Base-by-base conservation (phyloP, 495 filamentous ascomycete species). In the Ascobolus immersus region DNA sequence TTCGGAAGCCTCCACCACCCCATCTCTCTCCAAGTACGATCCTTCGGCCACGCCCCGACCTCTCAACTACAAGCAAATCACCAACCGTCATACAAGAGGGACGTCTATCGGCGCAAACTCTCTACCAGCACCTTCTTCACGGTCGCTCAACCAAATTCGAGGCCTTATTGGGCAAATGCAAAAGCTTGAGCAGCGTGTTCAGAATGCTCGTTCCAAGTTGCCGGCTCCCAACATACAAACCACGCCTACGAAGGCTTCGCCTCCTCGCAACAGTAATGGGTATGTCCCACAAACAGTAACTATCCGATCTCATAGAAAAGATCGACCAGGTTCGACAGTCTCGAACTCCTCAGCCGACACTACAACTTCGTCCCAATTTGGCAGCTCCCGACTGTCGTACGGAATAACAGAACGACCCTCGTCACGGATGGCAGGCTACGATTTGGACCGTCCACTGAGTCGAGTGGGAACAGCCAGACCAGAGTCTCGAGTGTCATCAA, bases 131-230 rank as follows among this genome's bases (percentile, higher is more conserved):
- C 73, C 80, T 19, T 61, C 73, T 22, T 92, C 89, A 12, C 75
- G 69, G 22, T 93, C 89, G 4, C 64, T 96, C 20, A 75, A 74
- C 36, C 86, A 96, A 45, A 84, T 94, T 46, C 79, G 86, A 17
- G 72, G 71, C 2, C 66, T 96, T 34, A 86, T 84, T 36, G 81
- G 77, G 15, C 86, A 93, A 54, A 93, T 96, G 89, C 79, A 91
- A 51, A 70, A 73, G 40, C 67, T 96, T 25, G 89, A 94, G 51
- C 74, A 82, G 37, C 64, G 84, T 20, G 81, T 96, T 5, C 81
- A 94, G 31, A 78, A 74, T n/a, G 86, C 77, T 17, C 69, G 79
- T 39, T 90, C 80, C 21, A 90, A 91, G 51, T 65, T 96, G 2
- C 86, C 86, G 1, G 75, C 67, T 4, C 77, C 77, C n/a, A n/a